A percentile compares a stretch with the other conserved stretches of the same genome.
Conservation (phyloP, 176 grass and related monocot species). For the barley (Hordeum vulgare) region MorexV3_pseudomolecules_assembly NC_058518.1:324755581-324756080, state of each 20-base stretch:
- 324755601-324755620: too few relatives aligned
- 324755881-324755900: slow-evolving; percentile 5
- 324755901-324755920: slow-evolving; percentile 19
- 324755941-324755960: slow-evolving; percentile 7
- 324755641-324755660: too few relatives aligned
- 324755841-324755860: neutral
- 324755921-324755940: slow-evolving; percentile 14
- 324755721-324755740: neutral
- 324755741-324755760: neutral
- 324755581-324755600: too few relatives aligned
- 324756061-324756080: neutral
- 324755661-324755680: too few relatives aligned
- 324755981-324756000: neutral
- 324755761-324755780: neutral
- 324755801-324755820: neutral
- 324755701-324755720: neutral
- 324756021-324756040: neutral
- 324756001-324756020: slow-evolving; percentile 12
- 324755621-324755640: too few relatives aligned
- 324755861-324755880: neutral
- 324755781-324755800: neutral
- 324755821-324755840: neutral
- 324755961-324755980: neutral
- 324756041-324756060: neutral
- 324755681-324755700: too few relatives aligned